Evolutionary conservation across 2,329 filamentous ascomycete species (phyloP).

Genomic region (Coniochaeta hoffmannii): DNA sequence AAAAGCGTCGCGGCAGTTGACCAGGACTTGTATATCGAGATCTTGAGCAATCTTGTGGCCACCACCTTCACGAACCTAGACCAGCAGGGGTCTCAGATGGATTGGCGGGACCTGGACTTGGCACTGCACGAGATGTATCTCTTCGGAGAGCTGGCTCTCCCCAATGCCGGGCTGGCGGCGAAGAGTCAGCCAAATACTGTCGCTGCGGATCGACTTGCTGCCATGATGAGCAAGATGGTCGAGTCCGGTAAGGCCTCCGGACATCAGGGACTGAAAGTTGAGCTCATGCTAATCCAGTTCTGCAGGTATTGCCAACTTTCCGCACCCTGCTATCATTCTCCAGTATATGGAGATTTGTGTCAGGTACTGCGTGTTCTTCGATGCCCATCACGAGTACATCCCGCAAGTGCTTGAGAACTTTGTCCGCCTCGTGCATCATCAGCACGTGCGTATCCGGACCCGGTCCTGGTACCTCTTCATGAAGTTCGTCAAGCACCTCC

Average conservation of each 20-base stretch:
- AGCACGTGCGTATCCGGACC: conserved; percentile 77
- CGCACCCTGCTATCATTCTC: conserved; percentile 84
- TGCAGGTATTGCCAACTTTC: conserved; percentile 72
- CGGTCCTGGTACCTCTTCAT: conserved; percentile 97
- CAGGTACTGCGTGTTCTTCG: conserved; percentile 88
- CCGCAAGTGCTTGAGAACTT: conserved; percentile 86
- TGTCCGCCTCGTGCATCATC: conserved; percentile 81
- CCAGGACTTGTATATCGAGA: conserved; percentile 80
- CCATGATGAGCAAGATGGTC: conserved; percentile 95
- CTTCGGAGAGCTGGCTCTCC: conserved; percentile 90
- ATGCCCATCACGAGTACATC: conserved; percentile 73
- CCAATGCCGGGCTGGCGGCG: conserved; percentile 74
- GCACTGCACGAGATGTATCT: conserved; percentile 92
- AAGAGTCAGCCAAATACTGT: conserved; percentile 76
- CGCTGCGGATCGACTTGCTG: conserved; percentile 73
- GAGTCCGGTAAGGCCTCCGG: conserved; percentile 59
- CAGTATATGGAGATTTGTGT: conserved; percentile 99
- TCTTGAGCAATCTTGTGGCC: conserved; percentile 79
- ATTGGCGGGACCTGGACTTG: conserved; percentile 93
- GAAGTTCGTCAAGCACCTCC: conserved; percentile 81
- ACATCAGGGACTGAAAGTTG: conserved; percentile 5
- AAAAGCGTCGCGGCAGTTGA: conserved; percentile 89
- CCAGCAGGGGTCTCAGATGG: conserved; percentile 64
- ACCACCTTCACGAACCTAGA: conserved; percentile 78
- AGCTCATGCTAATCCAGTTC: conserved; percentile 6